Conservation (phyloP, 192 early-diverging fungal genomes). For the Gigaspora rosea region DNA sequence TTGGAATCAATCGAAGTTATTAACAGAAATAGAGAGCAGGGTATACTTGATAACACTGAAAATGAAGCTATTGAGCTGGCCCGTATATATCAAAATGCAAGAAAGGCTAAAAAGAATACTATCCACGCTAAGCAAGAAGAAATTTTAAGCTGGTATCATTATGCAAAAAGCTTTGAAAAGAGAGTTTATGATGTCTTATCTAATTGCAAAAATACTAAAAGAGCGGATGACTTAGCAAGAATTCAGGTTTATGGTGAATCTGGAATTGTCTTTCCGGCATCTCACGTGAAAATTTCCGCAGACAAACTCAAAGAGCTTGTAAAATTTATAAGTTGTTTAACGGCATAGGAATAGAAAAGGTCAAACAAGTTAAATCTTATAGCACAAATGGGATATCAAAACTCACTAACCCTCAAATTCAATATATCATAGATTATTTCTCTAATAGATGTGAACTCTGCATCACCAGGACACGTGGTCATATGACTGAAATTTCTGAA, state of each 20-base stretch:
- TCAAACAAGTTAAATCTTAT: neutral
- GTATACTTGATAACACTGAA: no score
- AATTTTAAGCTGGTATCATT: slow-evolving; percentile 5
- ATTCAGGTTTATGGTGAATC: neutral
- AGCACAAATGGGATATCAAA: neutral
- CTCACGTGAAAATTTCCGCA: neutral
- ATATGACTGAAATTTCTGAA: no score
- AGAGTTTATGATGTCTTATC: neutral
- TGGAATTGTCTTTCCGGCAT: neutral
- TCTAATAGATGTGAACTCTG: no score
- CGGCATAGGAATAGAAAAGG: neutral
- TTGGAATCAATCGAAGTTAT: no score
- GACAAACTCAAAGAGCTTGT: neutral
- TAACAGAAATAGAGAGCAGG: no score
- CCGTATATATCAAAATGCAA: neutral
- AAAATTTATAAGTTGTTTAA: slow-evolving; percentile 9
- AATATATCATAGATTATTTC: slow-evolving; percentile 4
- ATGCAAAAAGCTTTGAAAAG: neutral
- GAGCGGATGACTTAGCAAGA: neutral
- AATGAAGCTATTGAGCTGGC: neutral
- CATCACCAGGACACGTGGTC: no score
- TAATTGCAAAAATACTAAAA: neutral
- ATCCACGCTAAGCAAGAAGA: neutral
- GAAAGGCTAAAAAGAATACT: neutral
- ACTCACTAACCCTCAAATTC: neutral